These are phyloP conservation scores for Emydomyces testavorans DNA, from an alignment of 2,329 filamentous ascomycete genomes.

Conservation along the genomic window DNA sequence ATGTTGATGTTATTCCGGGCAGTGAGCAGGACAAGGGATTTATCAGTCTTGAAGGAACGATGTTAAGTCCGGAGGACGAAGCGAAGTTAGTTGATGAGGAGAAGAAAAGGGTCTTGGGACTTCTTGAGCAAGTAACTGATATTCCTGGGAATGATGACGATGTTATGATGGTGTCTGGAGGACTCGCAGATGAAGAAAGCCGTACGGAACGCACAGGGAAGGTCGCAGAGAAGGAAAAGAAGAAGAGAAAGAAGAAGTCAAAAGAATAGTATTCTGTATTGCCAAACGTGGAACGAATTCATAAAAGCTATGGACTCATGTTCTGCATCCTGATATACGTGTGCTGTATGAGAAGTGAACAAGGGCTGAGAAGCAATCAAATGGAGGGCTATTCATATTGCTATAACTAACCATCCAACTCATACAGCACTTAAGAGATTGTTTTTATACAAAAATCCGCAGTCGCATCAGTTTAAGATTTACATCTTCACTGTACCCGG, in stretches of 20 bases:
- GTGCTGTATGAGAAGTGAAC: background rate
- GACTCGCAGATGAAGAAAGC: background rate
- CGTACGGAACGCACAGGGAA: background rate
- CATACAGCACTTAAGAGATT: background rate
- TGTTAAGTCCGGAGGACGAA: conserved; percentile 61
- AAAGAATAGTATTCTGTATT: background rate
- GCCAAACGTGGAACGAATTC: background rate
- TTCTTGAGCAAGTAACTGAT: conserved; percentile 20
- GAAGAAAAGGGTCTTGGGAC: conserved; percentile 25
- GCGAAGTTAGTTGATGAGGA: conserved; percentile 47
- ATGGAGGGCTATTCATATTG: background rate
- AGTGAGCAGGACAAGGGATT: conserved; percentile 63
- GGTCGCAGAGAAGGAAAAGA: conserved; percentile 13
- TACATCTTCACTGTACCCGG: conserved; percentile 11
- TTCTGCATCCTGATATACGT: background rate
- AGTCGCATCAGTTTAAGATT: background rate
- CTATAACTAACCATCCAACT: background rate
- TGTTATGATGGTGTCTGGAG: conserved; percentile 3
- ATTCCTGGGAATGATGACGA: background rate
- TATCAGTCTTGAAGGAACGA: conserved; percentile 77
- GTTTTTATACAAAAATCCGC: background rate
- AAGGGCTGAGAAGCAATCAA: background rate
- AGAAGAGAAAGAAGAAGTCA: conserved; percentile 13
- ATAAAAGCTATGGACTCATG: background rate
- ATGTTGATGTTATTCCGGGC: conserved; percentile 62